phyloP scores from a whole-genome alignment of 129 eudicot genomes.

The Flaveria robusta region DNA sequence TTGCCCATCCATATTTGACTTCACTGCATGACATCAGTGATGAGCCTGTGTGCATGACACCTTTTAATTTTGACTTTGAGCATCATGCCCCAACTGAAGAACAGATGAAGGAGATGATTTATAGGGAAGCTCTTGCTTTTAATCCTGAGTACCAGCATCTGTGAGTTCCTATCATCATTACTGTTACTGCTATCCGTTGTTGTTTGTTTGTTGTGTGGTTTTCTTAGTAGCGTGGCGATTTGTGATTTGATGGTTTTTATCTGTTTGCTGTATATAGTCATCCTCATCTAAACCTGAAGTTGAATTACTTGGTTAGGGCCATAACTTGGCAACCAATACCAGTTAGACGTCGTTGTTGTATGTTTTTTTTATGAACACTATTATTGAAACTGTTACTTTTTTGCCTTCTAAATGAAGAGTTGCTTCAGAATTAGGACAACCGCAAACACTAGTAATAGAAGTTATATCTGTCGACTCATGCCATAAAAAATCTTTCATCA shows the following conservation, averaged over 20 bases:
- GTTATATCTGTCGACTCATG: too few species aligned
- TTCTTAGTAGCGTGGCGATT: conserved; percentile 23
- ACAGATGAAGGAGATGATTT: conserved; percentile 86
- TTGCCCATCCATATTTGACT: conserved; percentile 73
- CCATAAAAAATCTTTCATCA: neutral
- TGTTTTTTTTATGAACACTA: conserved; percentile 29
- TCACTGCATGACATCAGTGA: conserved; percentile 82
- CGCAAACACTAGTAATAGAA: neutral
- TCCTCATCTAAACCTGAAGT: conserved; percentile 19
- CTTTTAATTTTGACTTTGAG: conserved; percentile 80
- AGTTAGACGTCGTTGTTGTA: conserved; percentile 15
- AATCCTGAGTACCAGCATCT: conserved; percentile 69
- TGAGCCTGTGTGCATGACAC: conserved; percentile 74
- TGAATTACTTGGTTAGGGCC: conserved; percentile 30
- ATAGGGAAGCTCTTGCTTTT: conserved; percentile 77
- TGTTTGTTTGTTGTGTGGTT: conserved; percentile 45
- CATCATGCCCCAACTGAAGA: conserved; percentile 78
- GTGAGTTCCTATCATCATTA: conserved; percentile 20
- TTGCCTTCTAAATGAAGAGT: conserved; percentile 9
- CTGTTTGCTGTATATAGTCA: conserved; percentile 41
- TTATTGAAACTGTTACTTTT: conserved; percentile 12
- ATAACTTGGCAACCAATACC: conserved; percentile 28
- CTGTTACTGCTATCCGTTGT: neutral
- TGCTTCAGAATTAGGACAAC: neutral
- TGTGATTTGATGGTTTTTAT: conserved; percentile 6